Percentiles rank a stretch among this genome's conserved stretches.
Conservation (phyloP, 2,329 filamentous ascomycete species). For the Chaetomium sp. region DNA sequence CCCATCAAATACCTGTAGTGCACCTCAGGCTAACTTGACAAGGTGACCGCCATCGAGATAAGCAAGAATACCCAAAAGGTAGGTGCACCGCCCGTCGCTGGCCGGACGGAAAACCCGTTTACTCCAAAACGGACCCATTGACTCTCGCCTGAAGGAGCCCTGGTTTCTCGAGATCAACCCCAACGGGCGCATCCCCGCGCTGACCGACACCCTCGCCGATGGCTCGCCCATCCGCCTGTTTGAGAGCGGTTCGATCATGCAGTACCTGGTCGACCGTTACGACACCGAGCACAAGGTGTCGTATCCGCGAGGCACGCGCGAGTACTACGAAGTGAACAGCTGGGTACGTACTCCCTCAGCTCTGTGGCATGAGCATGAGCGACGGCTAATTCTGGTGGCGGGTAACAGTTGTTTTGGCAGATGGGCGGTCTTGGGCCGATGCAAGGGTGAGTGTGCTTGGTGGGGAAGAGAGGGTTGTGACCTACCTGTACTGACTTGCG, state of each 20-base stretch:
- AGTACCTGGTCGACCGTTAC: slow-evolving; percentile 81
- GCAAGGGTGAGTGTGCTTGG: slow-evolving; percentile 56
- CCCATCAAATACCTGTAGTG: not conserved
- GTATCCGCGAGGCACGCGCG: slow-evolving; percentile 70
- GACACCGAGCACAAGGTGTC: slow-evolving; percentile 81
- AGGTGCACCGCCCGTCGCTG: not conserved
- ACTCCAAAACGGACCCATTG: not conserved
- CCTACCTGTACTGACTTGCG: slow-evolving; percentile 14
- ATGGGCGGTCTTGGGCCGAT: slow-evolving; percentile 82
- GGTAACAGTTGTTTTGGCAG: slow-evolving; percentile 56
- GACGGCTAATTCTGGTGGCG: not conserved
- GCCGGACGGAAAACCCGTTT: not conserved
- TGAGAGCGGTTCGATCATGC: slow-evolving; percentile 80
- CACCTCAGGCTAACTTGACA: not conserved
- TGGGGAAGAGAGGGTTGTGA: not conserved
- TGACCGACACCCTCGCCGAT: slow-evolving; percentile 77
- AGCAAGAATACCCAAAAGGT: slow-evolving; percentile 30
- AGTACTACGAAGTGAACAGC: slow-evolving; percentile 78
- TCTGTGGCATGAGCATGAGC: not conserved
- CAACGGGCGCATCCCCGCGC: slow-evolving; percentile 85
- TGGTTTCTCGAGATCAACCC: slow-evolving; percentile 94
- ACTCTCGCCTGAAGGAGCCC: slow-evolving; percentile 48
- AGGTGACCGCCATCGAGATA: slow-evolving; percentile 67
- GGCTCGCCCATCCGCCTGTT: slow-evolving; percentile 75
- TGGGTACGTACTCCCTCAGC: slow-evolving; percentile 56